A percentile compares a stretch with the other conserved stretches of the same genome.
Evolutionary conservation across 805 yeast species (phyloP).

Genomic region (Yamadazyma takamatsuzukensis): DNA sequence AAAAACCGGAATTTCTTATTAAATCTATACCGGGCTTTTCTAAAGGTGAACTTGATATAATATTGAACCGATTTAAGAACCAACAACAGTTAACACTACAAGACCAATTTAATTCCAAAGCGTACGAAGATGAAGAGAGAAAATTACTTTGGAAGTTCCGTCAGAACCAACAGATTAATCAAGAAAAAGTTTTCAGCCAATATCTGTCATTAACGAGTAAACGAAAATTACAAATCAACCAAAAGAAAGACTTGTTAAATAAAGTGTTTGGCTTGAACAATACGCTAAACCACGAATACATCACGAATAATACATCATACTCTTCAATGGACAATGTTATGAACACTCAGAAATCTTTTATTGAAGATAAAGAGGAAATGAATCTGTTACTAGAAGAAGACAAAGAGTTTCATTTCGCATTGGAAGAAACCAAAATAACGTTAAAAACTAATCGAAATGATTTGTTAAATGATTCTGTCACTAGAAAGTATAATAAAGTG

Average conservation of each 20-base stretch:
- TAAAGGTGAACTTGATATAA: conserved; percentile 28
- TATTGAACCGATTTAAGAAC: conserved; percentile 16
- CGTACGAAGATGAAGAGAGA: conserved; percentile 19
- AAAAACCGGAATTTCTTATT: too few species aligned
- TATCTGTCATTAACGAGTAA: conserved; percentile 29
- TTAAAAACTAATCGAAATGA: conserved; percentile 10
- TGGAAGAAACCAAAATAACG: conserved; percentile 21
- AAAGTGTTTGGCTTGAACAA: conserved; percentile 38
- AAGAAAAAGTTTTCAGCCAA: conserved; percentile 31
- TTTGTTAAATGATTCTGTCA: conserved; percentile 4
- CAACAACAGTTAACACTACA: conserved; percentile 3
- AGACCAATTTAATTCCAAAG: conserved; percentile 2
- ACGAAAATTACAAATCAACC: conserved; percentile 37
- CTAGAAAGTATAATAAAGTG: conserved; percentile 1
- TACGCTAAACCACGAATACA: conserved; percentile 34
- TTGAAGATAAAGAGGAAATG: conserved; percentile 42
- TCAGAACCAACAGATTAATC: conserved; percentile 28
- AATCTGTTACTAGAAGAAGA: conserved; percentile 30
- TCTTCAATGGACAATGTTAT: conserved; percentile 33
- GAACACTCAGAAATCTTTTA: conserved; percentile 35
- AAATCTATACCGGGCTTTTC: conserved; percentile 39
- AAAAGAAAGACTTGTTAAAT: conserved; percentile 37
- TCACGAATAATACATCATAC: conserved; percentile 39
- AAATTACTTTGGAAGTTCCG: conserved; percentile 24
- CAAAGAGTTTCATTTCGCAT: conserved; percentile 19